Conservation (phyloP, 2,329 filamentous ascomycete genomes). For the Sordariomycetes sp. region DNA sequence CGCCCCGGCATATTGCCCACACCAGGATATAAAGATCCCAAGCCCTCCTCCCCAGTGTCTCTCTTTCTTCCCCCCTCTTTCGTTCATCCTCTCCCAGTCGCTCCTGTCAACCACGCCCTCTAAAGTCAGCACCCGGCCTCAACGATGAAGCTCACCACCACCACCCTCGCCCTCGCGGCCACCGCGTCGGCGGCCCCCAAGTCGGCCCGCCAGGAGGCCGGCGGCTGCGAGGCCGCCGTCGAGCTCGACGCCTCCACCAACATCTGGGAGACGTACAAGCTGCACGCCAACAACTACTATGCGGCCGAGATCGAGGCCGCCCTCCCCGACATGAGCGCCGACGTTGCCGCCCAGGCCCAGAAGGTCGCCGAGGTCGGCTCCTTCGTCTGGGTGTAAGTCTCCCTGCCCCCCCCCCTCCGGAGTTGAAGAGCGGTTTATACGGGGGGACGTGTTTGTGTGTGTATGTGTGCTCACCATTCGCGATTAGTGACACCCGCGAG, state of each 20-base stretch:
- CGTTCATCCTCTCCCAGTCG: background rate
- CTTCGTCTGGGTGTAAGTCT: slow-evolving; percentile 27
- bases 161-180: slow-evolving; percentile 22
- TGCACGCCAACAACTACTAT: slow-evolving; percentile 25
- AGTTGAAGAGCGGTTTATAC: background rate
- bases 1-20: background rate
- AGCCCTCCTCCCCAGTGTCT: background rate
- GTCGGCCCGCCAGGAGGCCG: slow-evolving; percentile 13
- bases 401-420: background rate
- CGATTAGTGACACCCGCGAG: slow-evolving; percentile 22
- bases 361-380: slow-evolving; percentile 26
- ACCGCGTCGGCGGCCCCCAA: slow-evolving; percentile 21
- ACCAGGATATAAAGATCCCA: slow-evolving; percentile 1
- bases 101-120: background rate
- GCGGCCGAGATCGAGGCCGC: slow-evolving; percentile 24
- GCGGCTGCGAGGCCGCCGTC: slow-evolving; percentile 22
- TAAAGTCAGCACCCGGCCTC: background rate
- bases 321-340: slow-evolving; percentile 15
- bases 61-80: background rate
- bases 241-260: slow-evolving; percentile 26
- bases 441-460: background rate
- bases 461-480: background rate
- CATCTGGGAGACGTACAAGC: slow-evolving; percentile 24
- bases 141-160: slow-evolving; percentile 24
- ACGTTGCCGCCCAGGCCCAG: slow-evolving; percentile 16